phyloP scores from a whole-genome alignment of 495 filamentous ascomycete species.

The Collariella sp. region DNA sequence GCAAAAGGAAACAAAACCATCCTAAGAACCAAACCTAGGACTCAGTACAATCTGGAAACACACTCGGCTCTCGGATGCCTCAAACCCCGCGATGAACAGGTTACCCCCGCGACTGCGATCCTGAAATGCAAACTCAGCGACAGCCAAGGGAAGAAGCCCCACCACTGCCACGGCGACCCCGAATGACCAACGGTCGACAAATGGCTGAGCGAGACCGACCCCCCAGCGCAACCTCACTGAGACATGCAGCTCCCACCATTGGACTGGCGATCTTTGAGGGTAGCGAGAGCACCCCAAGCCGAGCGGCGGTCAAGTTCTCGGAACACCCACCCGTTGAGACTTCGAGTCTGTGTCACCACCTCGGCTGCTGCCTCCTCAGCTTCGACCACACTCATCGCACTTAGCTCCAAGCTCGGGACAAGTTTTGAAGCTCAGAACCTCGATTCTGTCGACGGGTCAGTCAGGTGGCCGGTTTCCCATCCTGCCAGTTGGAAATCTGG shows the following conservation, averaged over 20 bases:
- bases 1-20: no score
- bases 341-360: not conserved
- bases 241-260: constrained; percentile 9
- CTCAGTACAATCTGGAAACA: no score
- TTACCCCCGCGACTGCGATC: constrained; percentile 1
- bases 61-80: no score
- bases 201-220: not conserved
- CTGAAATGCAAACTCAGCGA: not conserved
- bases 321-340: not conserved
- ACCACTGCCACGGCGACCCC: not conserved
- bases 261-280: not conserved
- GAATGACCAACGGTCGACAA: not conserved
- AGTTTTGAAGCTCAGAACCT: no score
- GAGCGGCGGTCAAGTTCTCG: not conserved
- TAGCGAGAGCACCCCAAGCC: not conserved
- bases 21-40: no score
- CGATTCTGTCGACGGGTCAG: not conserved
- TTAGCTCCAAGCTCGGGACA: no score
- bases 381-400: not conserved
- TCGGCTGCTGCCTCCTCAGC: not conserved
- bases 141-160: not conserved
- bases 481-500: not conserved
- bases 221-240: not conserved
- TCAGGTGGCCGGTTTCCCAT: not conserved
- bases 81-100: no score